Evolutionary conservation across 108 stramenopile species (phyloP), one percentile per base, ranked within the genome.

Genomic region (Bacterosira constricta): DNA sequence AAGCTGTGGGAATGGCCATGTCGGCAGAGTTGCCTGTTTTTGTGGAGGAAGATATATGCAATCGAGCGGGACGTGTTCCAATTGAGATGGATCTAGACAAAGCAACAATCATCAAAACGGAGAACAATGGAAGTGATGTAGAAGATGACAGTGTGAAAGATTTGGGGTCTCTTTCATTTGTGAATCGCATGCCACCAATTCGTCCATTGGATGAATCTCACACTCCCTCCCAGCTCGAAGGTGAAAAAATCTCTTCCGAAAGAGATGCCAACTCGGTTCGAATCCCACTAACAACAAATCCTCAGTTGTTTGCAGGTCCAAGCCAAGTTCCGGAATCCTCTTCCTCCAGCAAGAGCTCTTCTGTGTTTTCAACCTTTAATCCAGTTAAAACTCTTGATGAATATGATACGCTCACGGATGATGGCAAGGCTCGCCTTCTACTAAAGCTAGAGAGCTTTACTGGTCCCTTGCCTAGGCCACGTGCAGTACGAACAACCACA

Each of bases 1-100:
- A 96, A 75, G 96, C 96, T 8, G 77, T 97, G 26, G 93, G 91
- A 4, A 63, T 97, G 45, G 88, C 93, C 8, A 52, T 93, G 35
- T 85, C 89, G 11, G 78, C 74, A 15, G 69, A 83, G 31, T 32
- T 83, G 9, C 82, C 86, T 27, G 26, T 95, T 0, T 64, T 65
- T 30, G 65, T 95, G 12, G 89, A 90, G 63, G 54, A 65, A 11
- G 64, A 57, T 8, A 64, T 90, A n/a, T 90, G 74, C 75, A 88
- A 90, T 53, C 54, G 65, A 69, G 70, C 66, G 11, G 66, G 59
- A 30, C 20, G 39, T 35, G 30, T 37, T 27, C 38, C 42, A 34
- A 66, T 68, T n/a, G 60, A 69, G 53, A 26, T 79, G n/a, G 72
- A 75, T 66, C 20, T 67, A 21, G 52, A 55, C 11, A 58, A 61